Conservation (phyloP, 352 stramenopile species). For the Phytopythium mirpurense region DNA sequence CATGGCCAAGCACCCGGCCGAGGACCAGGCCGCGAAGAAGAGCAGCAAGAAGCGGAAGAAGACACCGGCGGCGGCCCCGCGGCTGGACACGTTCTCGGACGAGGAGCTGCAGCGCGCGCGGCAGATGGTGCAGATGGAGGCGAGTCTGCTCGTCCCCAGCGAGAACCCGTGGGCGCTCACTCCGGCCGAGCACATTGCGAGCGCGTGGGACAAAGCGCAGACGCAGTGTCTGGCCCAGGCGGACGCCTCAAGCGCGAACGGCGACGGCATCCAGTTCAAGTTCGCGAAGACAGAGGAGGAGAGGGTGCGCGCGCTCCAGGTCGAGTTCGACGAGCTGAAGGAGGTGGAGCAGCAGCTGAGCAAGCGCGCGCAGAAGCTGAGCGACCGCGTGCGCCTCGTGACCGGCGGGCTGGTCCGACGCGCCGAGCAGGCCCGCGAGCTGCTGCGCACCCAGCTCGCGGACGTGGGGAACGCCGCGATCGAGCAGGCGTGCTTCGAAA, state of each 20-base stretch:
- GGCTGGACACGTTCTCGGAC: constrained; percentile 47
- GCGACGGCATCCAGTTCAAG: constrained; percentile 22
- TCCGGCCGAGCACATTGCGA: constrained; percentile 11
- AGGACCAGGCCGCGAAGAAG: constrained; percentile 31
- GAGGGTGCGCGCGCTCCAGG: constrained; percentile 41
- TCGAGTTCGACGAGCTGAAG: constrained; percentile 66
- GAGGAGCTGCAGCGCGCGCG: constrained; percentile 54
- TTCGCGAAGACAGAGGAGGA: constrained; percentile 38
- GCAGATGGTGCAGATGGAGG: constrained; percentile 80
- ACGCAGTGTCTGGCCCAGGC: constrained; percentile 27
- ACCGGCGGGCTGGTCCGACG: constrained; percentile 57
- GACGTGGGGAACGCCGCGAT: constrained; percentile 57
- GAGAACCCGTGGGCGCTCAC: constrained; percentile 36
- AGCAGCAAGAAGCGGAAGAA: constrained; percentile 67
- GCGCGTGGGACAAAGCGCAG: constrained; percentile 40
- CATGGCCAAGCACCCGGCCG: constrained; percentile 36
- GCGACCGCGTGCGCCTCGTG: constrained; percentile 57
- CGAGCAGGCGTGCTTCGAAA: constrained; percentile 63
- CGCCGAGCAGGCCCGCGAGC: constrained; percentile 26
- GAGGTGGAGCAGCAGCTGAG: constrained; percentile 45
- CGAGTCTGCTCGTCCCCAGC: constrained; percentile 30
- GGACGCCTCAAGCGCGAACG: constrained; percentile 6
- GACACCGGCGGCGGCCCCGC: constrained; percentile 14
- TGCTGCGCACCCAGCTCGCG: constrained; percentile 29
- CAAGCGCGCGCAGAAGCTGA: constrained; percentile 72